Base-by-base conservation (phyloP, 176 grass and related monocot species). In the Rhipidocladum racemiflorum region DNA sequence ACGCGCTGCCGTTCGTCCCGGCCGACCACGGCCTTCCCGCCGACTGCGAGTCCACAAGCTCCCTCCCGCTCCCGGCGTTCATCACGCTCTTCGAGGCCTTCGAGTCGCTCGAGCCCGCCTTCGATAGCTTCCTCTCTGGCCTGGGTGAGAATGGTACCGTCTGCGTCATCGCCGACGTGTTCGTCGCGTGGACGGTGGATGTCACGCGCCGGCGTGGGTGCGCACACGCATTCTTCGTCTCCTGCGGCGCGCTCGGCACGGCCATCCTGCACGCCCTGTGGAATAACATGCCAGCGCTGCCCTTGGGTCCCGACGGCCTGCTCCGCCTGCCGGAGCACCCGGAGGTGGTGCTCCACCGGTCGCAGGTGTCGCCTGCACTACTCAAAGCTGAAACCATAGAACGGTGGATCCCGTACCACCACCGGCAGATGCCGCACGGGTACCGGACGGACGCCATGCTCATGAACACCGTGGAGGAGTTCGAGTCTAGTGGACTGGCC, bases 21-120 rank as follows among this genome's bases (percentile, higher is more conserved):
- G 64, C 72, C 24, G 72, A 79, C 63, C 83, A 90, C 77, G 79
- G 78, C 36, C 88, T 93, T 1, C 91, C 91, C 6, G 35, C 77
- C 1, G 48, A 55, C 42, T 77, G 59, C 14, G 91, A 87, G 56
- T 85, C 81, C 44, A 38, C 34, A 14, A 44, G 24, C 66, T 71
- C 50, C 65, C 76, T 93, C 87, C 85, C 81, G 12, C 56, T 54
- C 46, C 18, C n/a, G 29, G 23, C 51, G 43, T 67, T 86, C 61
- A 25, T 90, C 65, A 60, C n/a, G 7, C 73, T 88, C 34, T 77
- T 83, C 42, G 30, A 86, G 14, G 91, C 85, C 16, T 70, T 74
- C 32, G 78, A 57, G 53, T 71, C 88, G 25, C 85, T 93, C 30
- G 39, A 42, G 39, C 39, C 39, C 74, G 63, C 5, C 42, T 93